A percentile compares a stretch with the other conserved stretches of the same genome.
Evolutionary conservation across 129 eudicot species (phyloP).

Genomic region (Cynara cardunculus): DNA sequence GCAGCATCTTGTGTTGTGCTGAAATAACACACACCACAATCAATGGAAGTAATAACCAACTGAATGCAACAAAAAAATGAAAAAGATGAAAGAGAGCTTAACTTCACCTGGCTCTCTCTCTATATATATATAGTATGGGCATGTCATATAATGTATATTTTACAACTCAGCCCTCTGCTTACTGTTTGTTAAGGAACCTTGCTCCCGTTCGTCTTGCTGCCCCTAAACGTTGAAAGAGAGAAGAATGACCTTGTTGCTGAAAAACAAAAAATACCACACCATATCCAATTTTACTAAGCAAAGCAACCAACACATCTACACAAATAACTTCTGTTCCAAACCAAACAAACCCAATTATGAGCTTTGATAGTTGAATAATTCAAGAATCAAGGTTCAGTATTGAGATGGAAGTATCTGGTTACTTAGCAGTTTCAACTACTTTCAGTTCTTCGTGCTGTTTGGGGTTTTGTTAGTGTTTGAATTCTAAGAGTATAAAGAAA

Average conservation of each 20-base stretch:
- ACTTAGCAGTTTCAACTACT: not conserved
- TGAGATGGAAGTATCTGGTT: not conserved
- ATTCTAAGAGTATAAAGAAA: not conserved
- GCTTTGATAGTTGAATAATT: no score
- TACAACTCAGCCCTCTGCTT: conserved; percentile 15
- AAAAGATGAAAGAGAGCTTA: not conserved
- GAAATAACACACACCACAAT: not conserved
- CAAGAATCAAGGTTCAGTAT: not conserved
- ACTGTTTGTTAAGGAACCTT: conserved; percentile 30
- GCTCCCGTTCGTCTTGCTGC: conserved; percentile 60
- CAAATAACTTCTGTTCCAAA: not conserved
- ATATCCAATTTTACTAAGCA: conserved; percentile 12
- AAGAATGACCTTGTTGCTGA: conserved; percentile 90
- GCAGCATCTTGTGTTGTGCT: not conserved
- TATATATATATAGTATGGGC: not conserved
- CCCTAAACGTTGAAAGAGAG: conserved; percentile 92
- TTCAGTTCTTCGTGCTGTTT: not conserved
- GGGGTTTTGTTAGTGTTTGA: not conserved
- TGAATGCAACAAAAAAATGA: not conserved
- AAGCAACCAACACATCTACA: not conserved
- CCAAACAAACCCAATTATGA: not conserved
- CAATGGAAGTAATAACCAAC: not conserved
- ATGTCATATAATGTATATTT: conserved; percentile 1
- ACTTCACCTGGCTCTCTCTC: not conserved
- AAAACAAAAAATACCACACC: conserved; percentile 41